These are phyloP conservation scores for Erigeron philadelphicus DNA, from an alignment of 140 eudicot genomes.

Conservation along the genomic window DNA sequence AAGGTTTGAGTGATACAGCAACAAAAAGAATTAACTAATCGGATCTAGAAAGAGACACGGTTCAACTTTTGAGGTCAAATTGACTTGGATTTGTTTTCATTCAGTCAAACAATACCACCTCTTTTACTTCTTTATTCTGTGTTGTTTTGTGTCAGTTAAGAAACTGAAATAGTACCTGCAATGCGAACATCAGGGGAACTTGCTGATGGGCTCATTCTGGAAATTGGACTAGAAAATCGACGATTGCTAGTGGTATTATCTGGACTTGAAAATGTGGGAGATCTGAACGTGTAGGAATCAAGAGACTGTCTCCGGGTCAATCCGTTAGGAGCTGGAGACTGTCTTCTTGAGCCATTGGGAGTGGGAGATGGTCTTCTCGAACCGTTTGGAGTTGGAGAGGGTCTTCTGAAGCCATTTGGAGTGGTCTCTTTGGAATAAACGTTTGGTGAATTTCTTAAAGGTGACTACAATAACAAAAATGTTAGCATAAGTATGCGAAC, in stretches of 20 bases:
- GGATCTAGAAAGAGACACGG: background rate
- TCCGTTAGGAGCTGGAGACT: constrained; percentile 32
- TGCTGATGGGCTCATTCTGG: constrained; percentile 34
- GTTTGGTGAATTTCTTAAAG: constrained; percentile 36
- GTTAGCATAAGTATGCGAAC: constrained; percentile 6
- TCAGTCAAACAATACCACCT: background rate
- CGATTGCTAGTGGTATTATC: constrained; percentile 24
- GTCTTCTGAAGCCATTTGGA: constrained; percentile 35
- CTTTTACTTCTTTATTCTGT: background rate
- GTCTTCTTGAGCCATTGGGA: constrained; percentile 32
- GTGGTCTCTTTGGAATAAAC: constrained; percentile 35
- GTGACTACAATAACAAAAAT: constrained; percentile 30
- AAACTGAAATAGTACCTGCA: constrained; percentile 25
- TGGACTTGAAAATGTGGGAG: constrained; percentile 33
- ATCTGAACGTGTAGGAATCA: constrained; percentile 28
- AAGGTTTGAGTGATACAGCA: constrained; percentile 18
- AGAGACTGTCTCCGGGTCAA: constrained; percentile 40
- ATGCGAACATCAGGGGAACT: constrained; percentile 32
- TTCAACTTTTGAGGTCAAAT: constrained; percentile 15
- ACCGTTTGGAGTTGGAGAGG: constrained; percentile 30
- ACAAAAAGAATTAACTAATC: background rate
- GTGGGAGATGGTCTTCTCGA: constrained; percentile 33
- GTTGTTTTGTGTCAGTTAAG: background rate
- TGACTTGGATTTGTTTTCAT: background rate
- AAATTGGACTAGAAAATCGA: constrained; percentile 44